A percentile compares a stretch with the other conserved stretches of the same genome.
Conservation (phyloP, 352 stramenopile species). For the Phytophthora pseudosyringae region DNA sequence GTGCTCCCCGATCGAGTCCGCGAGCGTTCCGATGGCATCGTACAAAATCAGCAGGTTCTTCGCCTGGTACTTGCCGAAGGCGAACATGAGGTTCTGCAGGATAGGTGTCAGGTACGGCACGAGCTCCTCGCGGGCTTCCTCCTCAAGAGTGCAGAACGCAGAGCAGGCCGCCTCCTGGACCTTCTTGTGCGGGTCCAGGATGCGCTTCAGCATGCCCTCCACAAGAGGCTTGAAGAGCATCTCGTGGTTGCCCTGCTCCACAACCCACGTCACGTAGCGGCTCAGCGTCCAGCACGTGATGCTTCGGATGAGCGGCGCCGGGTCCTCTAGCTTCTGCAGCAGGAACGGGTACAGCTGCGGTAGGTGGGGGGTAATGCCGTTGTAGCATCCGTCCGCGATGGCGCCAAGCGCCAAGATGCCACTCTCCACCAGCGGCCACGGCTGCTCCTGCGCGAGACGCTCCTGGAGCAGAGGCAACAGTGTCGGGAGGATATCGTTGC, state of each 20-base stretch:
- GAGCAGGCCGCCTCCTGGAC: constrained; percentile 96
- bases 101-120: constrained; percentile 94
- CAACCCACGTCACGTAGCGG: constrained; percentile 92
- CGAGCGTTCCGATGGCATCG: constrained; percentile 96
- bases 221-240: constrained; percentile 74
- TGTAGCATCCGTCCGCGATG: constrained; percentile 94
- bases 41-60: constrained; percentile 97
- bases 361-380: constrained; percentile 93
- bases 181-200: constrained; percentile 94
- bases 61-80: constrained; percentile 94
- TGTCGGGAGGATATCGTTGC: constrained; percentile 92
- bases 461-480: constrained; percentile 93
- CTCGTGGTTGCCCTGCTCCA: constrained; percentile 92
- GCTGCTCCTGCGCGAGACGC: constrained; percentile 88
- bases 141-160: constrained; percentile 94
- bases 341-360: constrained; percentile 95
- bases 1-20: constrained; percentile 92
- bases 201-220: constrained; percentile 88
- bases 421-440: constrained; percentile 95
- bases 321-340: constrained; percentile 91
- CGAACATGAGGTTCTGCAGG: constrained; percentile 92
- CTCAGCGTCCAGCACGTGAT: constrained; percentile 96
- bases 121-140: constrained; percentile 93
- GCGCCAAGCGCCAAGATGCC: constrained; percentile 96
- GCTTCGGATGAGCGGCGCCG: constrained; percentile 90